phyloP scores from a whole-genome alignment of 2,329 filamentous ascomycete species.

The Paecilomyces variotii region DNA sequence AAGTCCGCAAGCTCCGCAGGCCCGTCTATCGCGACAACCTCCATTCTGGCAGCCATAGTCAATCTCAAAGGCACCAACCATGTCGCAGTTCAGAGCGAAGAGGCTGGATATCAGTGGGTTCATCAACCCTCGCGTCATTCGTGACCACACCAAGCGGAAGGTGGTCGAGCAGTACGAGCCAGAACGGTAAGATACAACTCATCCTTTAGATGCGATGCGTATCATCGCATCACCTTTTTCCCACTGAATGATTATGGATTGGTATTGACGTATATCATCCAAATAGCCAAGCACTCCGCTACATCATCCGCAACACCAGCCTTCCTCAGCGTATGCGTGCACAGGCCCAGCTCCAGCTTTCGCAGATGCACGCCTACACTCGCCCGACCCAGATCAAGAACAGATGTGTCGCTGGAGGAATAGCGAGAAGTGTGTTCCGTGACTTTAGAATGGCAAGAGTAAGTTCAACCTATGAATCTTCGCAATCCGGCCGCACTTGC shows the following conservation, averaged over 20 bases:
- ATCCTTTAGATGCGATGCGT: not conserved
- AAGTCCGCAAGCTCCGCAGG: conserved; percentile 12
- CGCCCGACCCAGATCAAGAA: conserved; percentile 89
- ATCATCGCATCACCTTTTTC: not conserved
- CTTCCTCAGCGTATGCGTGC: conserved; percentile 74
- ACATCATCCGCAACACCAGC: conserved; percentile 87
- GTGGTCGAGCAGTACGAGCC: conserved; percentile 80
- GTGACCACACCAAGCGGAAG: conserved; percentile 95
- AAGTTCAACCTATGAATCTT: conserved; percentile 33
- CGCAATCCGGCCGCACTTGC: not conserved
- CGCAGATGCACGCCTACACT: conserved; percentile 95
- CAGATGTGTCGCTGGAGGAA: conserved; percentile 86
- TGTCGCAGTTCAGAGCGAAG: conserved; percentile 83
- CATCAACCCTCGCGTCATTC: conserved; percentile 76
- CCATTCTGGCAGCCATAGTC: conserved; percentile 4
- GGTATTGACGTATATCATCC: not conserved
- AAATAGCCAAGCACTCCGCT: conserved; percentile 77
- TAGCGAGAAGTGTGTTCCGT: conserved; percentile 78
- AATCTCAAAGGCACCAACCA: conserved; percentile 35
- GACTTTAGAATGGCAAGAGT: conserved; percentile 91
- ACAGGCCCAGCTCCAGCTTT: conserved; percentile 85
- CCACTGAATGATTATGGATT: not conserved
- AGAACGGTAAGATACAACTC: conserved; percentile 57
- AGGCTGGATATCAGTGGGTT: conserved; percentile 84
- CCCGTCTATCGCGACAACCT: conserved; percentile 7